phyloP scores from a whole-genome alignment of 306 rosid species.

The Coriaria nepalensis region DNA sequence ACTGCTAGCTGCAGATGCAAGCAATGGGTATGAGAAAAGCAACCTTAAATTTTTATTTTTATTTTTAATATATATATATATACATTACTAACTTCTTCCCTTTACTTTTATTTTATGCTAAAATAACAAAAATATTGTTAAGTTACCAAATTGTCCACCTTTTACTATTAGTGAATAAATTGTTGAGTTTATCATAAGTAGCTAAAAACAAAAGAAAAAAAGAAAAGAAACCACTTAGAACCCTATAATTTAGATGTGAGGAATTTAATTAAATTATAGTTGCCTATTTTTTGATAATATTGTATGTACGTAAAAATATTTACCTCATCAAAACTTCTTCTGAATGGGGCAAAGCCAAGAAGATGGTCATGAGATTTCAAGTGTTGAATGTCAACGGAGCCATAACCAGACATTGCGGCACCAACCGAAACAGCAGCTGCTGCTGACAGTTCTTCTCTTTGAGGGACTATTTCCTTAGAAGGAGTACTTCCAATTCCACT shows the following conservation, averaged over 20 bases:
- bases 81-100: no score
- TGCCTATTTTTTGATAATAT: no score
- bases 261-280: no score
- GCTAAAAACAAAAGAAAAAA: not conserved
- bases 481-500: conserved; percentile 56
- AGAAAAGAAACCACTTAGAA: not conserved
- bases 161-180: no score
- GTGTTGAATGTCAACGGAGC: conserved; percentile 50
- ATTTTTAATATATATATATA: no score
- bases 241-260: not conserved
- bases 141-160: no score
- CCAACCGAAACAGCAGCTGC: conserved; percentile 14
- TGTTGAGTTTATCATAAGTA: no score
- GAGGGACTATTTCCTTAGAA: conserved; percentile 46
- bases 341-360: conserved; percentile 55
- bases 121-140: no score
- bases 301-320: not conserved
- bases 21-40: conserved; percentile 23
- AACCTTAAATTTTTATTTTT: no score
- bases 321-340: conserved; percentile 72
- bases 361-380: conserved; percentile 50
- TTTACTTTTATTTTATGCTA: no score
- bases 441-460: conserved; percentile 37
- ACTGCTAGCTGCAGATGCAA: conserved; percentile 33
- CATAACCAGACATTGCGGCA: conserved; percentile 30